Conservation (phyloP, 2,329 filamentous ascomycete genomes). For the Colletotrichum tofieldiae region DNA sequence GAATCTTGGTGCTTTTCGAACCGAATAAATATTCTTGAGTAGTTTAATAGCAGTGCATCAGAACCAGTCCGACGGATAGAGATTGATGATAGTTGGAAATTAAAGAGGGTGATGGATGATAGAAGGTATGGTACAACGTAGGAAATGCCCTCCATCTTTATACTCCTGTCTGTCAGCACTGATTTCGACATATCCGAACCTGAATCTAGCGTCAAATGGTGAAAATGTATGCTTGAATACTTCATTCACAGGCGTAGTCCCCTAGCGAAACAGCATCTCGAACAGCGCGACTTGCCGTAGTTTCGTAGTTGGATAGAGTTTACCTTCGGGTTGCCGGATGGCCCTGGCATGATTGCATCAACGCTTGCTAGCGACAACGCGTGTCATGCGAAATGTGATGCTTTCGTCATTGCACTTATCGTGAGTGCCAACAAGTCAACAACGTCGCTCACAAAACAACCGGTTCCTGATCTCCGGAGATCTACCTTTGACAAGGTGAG, state of each 20-base stretch:
- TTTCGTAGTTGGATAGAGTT: background rate
- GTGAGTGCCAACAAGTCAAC: background rate
- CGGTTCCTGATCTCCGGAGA: background rate
- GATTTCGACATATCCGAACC: no score
- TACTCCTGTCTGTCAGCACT: background rate
- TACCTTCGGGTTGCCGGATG: background rate
- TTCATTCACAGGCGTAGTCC: no score
- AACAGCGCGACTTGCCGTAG: background rate
- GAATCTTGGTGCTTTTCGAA: background rate
- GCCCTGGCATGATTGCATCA: background rate
- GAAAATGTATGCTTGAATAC: no score
- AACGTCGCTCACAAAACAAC: background rate
- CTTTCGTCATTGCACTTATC: background rate
- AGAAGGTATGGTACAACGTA: no score
- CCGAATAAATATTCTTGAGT: background rate
- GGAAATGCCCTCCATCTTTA: background rate
- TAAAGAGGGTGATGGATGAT: background rate
- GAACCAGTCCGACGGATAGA: slow-evolving; percentile 19
- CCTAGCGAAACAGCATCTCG: background rate
- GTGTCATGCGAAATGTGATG: background rate
- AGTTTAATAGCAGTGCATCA: background rate
- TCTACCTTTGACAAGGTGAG: background rate
- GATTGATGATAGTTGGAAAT: background rate
- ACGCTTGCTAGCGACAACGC: background rate
- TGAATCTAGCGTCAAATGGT: background rate